Evolutionary conservation across 495 filamentous ascomycete species (phyloP).

Genomic region (Penicillium bialowiezense): DNA sequence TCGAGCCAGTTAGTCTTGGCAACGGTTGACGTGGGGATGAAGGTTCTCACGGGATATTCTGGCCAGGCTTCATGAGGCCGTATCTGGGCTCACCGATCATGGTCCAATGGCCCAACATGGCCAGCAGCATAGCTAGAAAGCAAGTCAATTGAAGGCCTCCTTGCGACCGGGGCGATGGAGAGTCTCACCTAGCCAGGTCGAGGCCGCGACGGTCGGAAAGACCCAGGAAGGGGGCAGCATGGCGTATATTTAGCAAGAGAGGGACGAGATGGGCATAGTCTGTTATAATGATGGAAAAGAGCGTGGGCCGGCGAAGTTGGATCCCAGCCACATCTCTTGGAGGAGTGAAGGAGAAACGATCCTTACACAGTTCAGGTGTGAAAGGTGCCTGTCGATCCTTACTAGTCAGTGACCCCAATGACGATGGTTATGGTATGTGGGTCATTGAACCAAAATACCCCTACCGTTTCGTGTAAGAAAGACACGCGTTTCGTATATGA

Average conservation of each 20-base stretch:
- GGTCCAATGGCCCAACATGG: constrained; percentile 19
- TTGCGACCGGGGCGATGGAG: background rate
- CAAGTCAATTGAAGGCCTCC: background rate
- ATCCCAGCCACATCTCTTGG: constrained; percentile 9
- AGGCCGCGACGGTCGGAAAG: constrained; percentile 8
- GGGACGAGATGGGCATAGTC: constrained; percentile 1
- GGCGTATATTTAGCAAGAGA: constrained; percentile 1
- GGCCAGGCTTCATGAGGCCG: constrained; percentile 19
- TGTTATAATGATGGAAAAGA: constrained; percentile 4
- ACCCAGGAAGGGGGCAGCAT: constrained; percentile 6
- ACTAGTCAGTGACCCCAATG: constrained; percentile 4
- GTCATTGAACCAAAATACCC: constrained; percentile 1
- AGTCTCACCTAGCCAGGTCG: constrained; percentile 8
- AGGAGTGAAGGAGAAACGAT: constrained; percentile 8
- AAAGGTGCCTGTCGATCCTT: constrained; percentile 11
- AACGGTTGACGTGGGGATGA: background rate
- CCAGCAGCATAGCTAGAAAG: constrained; percentile 13
- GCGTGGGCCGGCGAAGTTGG: constrained; percentile 8
- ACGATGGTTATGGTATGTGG: constrained; percentile 10
- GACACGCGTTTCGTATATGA: constrained; percentile 1
- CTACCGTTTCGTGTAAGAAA: constrained; percentile 9
- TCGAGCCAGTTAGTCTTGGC: constrained; percentile 2
- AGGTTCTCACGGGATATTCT: constrained; percentile 18
- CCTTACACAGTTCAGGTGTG: constrained; percentile 1
- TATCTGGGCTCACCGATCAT: constrained; percentile 17